phyloP scores from a whole-genome alignment of 1,284 basidiomycete species.

The Leccinum fallax region DNA sequence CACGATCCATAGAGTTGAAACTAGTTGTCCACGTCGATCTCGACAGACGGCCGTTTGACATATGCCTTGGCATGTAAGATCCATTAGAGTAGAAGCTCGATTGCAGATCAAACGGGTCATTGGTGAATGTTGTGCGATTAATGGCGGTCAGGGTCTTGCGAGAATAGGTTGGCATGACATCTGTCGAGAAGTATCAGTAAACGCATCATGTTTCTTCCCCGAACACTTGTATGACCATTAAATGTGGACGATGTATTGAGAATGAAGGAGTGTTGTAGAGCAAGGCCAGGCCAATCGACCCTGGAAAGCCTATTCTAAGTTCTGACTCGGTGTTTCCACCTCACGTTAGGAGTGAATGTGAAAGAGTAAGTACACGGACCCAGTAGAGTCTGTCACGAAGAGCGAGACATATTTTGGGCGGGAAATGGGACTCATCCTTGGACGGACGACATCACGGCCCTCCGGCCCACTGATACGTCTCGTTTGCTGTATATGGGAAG shows the following conservation, averaged over 20 bases:
- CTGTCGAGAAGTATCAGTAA: not conserved
- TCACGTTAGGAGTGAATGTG: slow-evolving; percentile 7
- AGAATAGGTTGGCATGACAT: not conserved
- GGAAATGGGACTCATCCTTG: not conserved
- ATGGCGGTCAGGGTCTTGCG: not conserved
- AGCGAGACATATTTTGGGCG: not conserved
- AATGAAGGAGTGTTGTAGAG: slow-evolving; percentile 22
- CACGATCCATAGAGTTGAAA: not conserved
- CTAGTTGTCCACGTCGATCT: not conserved
- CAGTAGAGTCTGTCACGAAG: not conserved
- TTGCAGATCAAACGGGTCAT: not conserved
- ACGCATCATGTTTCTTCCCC: slow-evolving; percentile 30
- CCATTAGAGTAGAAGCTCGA: not conserved
- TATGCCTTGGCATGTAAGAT: not conserved
- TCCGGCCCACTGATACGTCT: not conserved
- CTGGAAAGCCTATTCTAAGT: slow-evolving; percentile 15
- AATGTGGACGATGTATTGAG: slow-evolving; percentile 15
- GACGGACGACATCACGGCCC: not conserved
- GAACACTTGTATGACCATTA: slow-evolving; percentile 32
- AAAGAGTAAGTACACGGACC: slow-evolving; percentile 6
- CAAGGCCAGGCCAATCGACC: slow-evolving; percentile 20
- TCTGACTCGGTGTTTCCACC: slow-evolving; percentile 17
- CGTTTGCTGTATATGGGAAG: not conserved
- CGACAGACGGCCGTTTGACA: not conserved
- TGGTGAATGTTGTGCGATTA: not conserved